Conservation (phyloP, 345 rosid species). For the Rhodamnia rubescens region DNA sequence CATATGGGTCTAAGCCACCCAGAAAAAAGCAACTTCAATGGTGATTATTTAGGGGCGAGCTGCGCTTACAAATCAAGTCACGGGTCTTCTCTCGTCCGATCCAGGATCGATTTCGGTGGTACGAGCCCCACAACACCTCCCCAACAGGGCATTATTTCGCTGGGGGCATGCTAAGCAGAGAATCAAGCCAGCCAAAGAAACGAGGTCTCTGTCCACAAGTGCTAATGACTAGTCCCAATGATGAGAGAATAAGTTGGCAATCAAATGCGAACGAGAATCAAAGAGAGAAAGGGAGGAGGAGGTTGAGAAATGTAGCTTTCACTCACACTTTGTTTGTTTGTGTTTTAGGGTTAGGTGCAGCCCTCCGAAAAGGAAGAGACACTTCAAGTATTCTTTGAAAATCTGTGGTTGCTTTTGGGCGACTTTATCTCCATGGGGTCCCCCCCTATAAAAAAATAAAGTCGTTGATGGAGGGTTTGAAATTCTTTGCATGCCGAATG, state of each 20-base stretch:
- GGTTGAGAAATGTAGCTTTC: not conserved
- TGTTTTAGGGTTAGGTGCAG: not conserved
- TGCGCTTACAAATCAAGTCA: too few relatives aligned
- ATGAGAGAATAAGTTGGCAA: not conserved
- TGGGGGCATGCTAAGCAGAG: not conserved
- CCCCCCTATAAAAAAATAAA: not conserved
- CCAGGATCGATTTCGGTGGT: not conserved
- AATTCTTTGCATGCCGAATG: not conserved
- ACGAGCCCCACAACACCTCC: not conserved
- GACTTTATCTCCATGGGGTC: constrained; percentile 3
- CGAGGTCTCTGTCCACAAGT: not conserved
- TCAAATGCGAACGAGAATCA: not conserved
- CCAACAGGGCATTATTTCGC: not conserved
- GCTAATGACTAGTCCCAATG: not conserved
- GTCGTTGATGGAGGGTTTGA: not conserved
- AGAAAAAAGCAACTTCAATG: too few relatives aligned
- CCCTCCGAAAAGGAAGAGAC: not conserved
- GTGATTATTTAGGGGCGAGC: too few relatives aligned
- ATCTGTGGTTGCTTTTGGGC: constrained; percentile 10
- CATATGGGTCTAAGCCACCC: too few relatives aligned
- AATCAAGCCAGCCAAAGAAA: not conserved
- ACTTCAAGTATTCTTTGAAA: not conserved
- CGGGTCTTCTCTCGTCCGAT: not conserved
- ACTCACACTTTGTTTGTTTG: not conserved
- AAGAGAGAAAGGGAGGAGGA: not conserved